phyloP scores from a whole-genome alignment of 768 basidiomycete genomes.

The Lactifluus volemus region DNA sequence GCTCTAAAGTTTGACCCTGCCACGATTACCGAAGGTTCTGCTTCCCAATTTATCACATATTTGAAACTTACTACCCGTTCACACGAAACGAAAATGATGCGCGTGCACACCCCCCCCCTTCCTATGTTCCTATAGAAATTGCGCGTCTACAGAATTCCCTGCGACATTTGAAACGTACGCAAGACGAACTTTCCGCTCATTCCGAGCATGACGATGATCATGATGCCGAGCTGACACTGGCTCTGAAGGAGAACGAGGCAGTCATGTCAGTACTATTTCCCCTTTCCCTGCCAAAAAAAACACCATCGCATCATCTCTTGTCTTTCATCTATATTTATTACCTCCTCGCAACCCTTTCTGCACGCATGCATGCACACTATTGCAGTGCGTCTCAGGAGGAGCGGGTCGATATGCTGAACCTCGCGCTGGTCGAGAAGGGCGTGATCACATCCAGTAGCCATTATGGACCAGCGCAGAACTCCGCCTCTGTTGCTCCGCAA shows the following conservation, averaged over 20 bases:
- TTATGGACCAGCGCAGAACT: slow-evolving; percentile 30
- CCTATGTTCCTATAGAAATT: slow-evolving; percentile 46
- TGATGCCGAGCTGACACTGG: slow-evolving; percentile 52
- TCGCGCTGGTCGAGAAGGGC: slow-evolving; percentile 57
- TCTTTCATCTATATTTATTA: not conserved
- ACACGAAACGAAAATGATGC: not conserved
- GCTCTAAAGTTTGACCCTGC: slow-evolving; percentile 56
- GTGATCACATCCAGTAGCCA: slow-evolving; percentile 32
- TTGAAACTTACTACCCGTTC: not conserved
- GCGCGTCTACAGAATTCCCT: slow-evolving; percentile 67
- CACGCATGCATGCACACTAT: no score
- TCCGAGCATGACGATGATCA: slow-evolving; percentile 21
- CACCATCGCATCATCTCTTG: not conserved
- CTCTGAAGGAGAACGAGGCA: slow-evolving; percentile 59
- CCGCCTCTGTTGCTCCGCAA: not conserved
- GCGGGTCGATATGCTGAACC: slow-evolving; percentile 54
- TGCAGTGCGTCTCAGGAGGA: slow-evolving; percentile 71
- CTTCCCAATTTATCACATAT: not conserved
- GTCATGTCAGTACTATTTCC: slow-evolving; percentile 48
- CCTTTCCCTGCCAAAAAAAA: not conserved
- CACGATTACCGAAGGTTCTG: slow-evolving; percentile 61
- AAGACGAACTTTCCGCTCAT: slow-evolving; percentile 44
- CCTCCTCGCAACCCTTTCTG: no score
- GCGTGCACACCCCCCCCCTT: not conserved
- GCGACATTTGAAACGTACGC: slow-evolving; percentile 51